Conservation (phyloP, 2,329 filamentous ascomycete genomes). For the Sporothrix humicola region DNA sequence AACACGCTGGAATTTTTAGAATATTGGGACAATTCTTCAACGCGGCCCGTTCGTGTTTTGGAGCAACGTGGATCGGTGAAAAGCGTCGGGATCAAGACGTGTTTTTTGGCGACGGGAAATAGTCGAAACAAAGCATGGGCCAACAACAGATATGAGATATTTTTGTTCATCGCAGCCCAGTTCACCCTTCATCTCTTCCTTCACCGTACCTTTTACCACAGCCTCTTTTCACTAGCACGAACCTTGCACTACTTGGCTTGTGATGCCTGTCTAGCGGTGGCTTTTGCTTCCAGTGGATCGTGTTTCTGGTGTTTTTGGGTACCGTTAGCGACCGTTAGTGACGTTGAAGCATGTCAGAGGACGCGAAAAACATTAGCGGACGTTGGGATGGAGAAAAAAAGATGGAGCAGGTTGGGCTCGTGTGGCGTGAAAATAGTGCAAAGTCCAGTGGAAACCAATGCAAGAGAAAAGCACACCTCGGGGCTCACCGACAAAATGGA, state of each 20-base stretch:
- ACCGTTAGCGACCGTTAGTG: not conserved
- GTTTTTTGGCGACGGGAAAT: too few relatives aligned
- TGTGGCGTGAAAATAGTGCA: not conserved
- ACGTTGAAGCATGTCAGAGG: not conserved
- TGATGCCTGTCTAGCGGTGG: not conserved
- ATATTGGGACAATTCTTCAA: too few relatives aligned
- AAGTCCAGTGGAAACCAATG: not conserved
- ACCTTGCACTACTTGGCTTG: not conserved
- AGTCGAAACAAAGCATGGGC: too few relatives aligned
- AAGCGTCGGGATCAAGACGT: too few relatives aligned
- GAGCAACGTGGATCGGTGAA: too few relatives aligned
- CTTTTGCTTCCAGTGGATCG: not conserved
- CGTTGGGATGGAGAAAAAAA: not conserved
- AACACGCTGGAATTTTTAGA: not conserved
- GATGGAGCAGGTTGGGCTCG: conserved; percentile 11
- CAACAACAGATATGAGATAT: not conserved
- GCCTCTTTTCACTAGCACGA: not conserved
- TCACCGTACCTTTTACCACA: not conserved
- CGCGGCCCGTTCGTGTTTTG: too few relatives aligned
- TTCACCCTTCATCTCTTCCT: not conserved
- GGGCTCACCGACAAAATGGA: conserved; percentile 14
- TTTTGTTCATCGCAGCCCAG: too few relatives aligned
- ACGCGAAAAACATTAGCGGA: not conserved
- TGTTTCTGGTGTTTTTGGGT: not conserved
- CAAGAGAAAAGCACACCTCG: conserved; percentile 8